A percentile compares a stretch with the other conserved stretches of the same genome.
These are phyloP conservation scores for Moesziomyces sp. DNA, from an alignment of 1,284 basidiomycete species.

Conservation along the genomic window DNA sequence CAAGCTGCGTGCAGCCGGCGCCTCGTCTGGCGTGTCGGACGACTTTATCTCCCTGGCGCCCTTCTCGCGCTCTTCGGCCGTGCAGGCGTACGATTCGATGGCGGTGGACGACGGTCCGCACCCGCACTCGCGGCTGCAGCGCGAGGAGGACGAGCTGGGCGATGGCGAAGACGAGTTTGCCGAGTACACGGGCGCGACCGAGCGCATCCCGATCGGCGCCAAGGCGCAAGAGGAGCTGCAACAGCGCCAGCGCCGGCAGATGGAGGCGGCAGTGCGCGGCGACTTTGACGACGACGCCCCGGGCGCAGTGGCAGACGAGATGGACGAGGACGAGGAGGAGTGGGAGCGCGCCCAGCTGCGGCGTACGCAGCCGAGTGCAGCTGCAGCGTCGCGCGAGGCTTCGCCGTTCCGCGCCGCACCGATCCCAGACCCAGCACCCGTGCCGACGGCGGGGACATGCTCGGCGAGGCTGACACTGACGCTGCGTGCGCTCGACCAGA, in stretches of 20 bases:
- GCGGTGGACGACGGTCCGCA: slow-evolving; percentile 45
- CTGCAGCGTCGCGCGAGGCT: slow-evolving; percentile 22
- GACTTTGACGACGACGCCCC: slow-evolving; percentile 32
- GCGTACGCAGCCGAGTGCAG: slow-evolving; percentile 27
- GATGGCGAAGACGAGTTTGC: slow-evolving; percentile 62
- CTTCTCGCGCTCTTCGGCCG: not conserved
- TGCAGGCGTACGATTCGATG: slow-evolving; percentile 13
- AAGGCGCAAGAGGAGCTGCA: slow-evolving; percentile 39
- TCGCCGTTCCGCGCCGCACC: slow-evolving; percentile 51
- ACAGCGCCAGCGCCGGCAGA: slow-evolving; percentile 39
- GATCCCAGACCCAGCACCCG: slow-evolving; percentile 43
- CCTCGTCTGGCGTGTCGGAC: slow-evolving; percentile 10
- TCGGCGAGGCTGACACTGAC: slow-evolving; percentile 42
- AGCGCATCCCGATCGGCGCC: slow-evolving; percentile 58
- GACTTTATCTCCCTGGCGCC: slow-evolving; percentile 51
- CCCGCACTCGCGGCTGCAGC: slow-evolving; percentile 53
- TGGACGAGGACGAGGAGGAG: slow-evolving; percentile 77
- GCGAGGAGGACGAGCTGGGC: slow-evolving; percentile 63
- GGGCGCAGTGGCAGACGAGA: slow-evolving; percentile 79
- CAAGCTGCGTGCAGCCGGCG: slow-evolving; percentile 25
- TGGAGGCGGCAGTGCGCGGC: slow-evolving; percentile 37
- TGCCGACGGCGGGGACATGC: slow-evolving; percentile 55
- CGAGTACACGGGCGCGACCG: slow-evolving; percentile 59
- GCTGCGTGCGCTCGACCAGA: slow-evolving; percentile 38
- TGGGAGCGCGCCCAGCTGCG: slow-evolving; percentile 59